Evolutionary conservation across 345 rosid genomes (phyloP), one percentile per base, ranked within the genome.

Genomic region (Jatropha curcas): DNA sequence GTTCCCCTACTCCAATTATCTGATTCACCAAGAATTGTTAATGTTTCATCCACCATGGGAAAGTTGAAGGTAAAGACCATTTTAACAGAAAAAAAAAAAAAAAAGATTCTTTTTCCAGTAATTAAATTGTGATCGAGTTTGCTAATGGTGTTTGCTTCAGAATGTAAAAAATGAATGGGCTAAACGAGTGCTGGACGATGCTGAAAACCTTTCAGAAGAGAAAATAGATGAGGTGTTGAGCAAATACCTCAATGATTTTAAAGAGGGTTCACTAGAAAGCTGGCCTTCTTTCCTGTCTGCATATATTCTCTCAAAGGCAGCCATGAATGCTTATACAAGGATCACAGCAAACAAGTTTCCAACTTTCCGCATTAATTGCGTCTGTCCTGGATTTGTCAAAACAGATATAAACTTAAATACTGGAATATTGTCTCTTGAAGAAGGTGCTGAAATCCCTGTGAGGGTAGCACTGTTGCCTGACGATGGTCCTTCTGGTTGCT

Each of bases 261-360:
- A 66, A 52, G 77, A 81, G 11, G 77, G 81, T 17, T 72, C 71
- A 2, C 30, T 72, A 25, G 73, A 75, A 31, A 62, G 14, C 50
- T 80, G 80, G 82, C 82, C 82, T 16, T 5, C 41, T 3, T 11
- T 31, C 39, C 0, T 37, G 14, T 62, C 74, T 8, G 73, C 78
- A 1, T 80, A 83, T 53, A 35, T 6, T 6, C 4, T 77, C 14
- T 80, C 81, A 1, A 82, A 82, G 52, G 83, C 79, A 28, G 60
- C 74, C 0, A 7, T 76, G 72, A 82, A 73, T 76, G 85, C 78
- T 0, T 74, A 74, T 25, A 73, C 86, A 64, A 48, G 83, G 60
- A 61, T 77, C 13, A 5, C 72, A 46, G 80, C 84, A 5, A 72
- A 60, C 20, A 67, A 60, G 30, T 17, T 68, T 17, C 74, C 75